Evolutionary conservation across 2,329 filamentous ascomycete genomes (phyloP), one percentile per base, ranked within the genome.

Genomic region (Kalmusia sp.): DNA sequence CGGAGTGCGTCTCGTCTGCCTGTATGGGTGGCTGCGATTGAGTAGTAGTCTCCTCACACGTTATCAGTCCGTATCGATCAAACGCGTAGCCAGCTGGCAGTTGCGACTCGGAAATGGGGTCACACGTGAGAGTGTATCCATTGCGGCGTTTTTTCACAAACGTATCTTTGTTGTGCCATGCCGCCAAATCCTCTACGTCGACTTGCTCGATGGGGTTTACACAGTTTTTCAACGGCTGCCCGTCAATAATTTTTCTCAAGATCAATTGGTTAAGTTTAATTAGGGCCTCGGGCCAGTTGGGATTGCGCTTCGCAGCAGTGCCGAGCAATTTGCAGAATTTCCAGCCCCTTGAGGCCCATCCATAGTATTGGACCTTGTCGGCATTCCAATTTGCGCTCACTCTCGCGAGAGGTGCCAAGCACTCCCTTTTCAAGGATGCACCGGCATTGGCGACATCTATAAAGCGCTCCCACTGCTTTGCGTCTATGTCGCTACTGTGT

Each of bases 231-330:
- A 51, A 31, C 43, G 35, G 50, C 27, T 37, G 46, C 15, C 51
- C 44, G 35, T 52, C 35, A n/a, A 14, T n/a, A 27, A 61, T 57
- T 14, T 54, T 54, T 45, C 51, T 54, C 17, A 59, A 31, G 3
- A 63, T 37, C 9, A 58, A 48, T 28, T 58, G 49, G 38, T 63
- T 61, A 6, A 61, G 39, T 44, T 61, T 61, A 8, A 60, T 39
- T n/a, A 2, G 8, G 21, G 58, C 56, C 30, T 60, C 47, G 19
- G 49, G 35, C 58, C 46, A 63, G 34, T 43, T 22, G 21, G 58
- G 52, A 40, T 46, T 59, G n/a, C 25, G 40, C 31, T 50, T 37
- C 45, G 43, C 54, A 43, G 55, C 50, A 34, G 46, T 51, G 21
- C 49, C 54, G 6, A 63, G 54, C 15, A 55, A 14, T 37, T 61